Evolutionary conservation across 2,329 filamentous ascomycete species (phyloP).

Genomic region (Aspergillus ibericus): DNA sequence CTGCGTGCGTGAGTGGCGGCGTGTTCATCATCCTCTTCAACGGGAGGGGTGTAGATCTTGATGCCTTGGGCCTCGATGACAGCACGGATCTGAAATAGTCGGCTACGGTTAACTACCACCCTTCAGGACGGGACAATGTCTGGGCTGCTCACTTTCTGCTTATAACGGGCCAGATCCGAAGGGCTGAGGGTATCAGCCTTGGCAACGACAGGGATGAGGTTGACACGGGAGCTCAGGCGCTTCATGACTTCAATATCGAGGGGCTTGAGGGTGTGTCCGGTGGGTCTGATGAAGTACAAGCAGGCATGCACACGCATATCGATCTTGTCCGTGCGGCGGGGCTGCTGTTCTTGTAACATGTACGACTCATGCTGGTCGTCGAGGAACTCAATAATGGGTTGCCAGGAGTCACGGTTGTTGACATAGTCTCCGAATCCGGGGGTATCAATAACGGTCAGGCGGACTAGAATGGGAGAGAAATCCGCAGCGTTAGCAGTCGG

Average conservation of each 20-base stretch:
- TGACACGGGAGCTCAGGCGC: slow-evolving; percentile 95
- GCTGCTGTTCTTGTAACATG: slow-evolving; percentile 99
- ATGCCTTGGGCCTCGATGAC: slow-evolving; percentile 98
- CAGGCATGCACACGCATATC: slow-evolving; percentile 98
- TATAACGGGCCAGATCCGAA: slow-evolving; percentile 86
- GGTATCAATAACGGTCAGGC: slow-evolving; percentile 97
- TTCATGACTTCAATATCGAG: slow-evolving; percentile 99
- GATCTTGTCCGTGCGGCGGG: slow-evolving; percentile 96
- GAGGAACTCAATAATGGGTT: slow-evolving; percentile 99
- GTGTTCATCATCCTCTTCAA: slow-evolving; percentile 97
- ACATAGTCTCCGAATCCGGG: slow-evolving; percentile 99
- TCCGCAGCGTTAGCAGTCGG: slow-evolving; percentile 18
- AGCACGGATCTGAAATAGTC: slow-evolving; percentile 69
- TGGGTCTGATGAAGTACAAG: slow-evolving; percentile 98
- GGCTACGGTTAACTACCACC: neutral
- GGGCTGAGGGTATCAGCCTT: slow-evolving; percentile 98
- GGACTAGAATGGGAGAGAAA: slow-evolving; percentile 60
- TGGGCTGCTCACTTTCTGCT: slow-evolving; percentile 71
- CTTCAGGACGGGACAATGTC: neutral
- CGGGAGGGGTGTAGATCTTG: slow-evolving; percentile 97
- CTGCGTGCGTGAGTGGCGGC: slow-evolving; percentile 92
- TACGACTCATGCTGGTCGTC: slow-evolving; percentile 99
- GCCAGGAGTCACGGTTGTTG: slow-evolving; percentile 99
- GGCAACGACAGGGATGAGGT: slow-evolving; percentile 96
- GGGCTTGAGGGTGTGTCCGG: slow-evolving; percentile 96